Base-by-base conservation (phyloP, 2,329 filamentous ascomycete species). In the Alternaria angustiovoidea region DNA sequence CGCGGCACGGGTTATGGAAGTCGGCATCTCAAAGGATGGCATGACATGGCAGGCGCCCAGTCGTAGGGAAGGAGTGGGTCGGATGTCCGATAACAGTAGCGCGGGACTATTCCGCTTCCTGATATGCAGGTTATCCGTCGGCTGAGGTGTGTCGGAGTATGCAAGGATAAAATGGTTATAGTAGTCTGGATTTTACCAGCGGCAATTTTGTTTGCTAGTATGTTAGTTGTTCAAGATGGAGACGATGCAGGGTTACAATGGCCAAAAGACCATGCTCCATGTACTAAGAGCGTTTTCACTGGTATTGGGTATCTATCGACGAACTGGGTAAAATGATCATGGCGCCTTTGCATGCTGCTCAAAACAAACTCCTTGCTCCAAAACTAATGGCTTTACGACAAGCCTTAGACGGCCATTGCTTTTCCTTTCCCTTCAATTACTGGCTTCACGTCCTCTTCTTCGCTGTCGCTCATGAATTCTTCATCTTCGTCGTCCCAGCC, bases 401-500 rank as follows among this genome's bases (percentile, higher is more conserved):
- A 14, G 52, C 5, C 26, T 67, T 30, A 67, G 16, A 51, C 57
- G 36, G 71, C 78, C 70, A 79, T 84, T 64, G 65, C 81, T 71
- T 80, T 83, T 46, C 75, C 80, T 66, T 81, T 84, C 20, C 76
- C 80, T 59, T 80, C 72, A 18, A 72, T 68, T 26, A 63, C 61
- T 8, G 63, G 59, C 48, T 75, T 72, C 4, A 51, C 61, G 30
- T 77, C 75, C 9, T 81, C 81, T 14, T 83, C 82, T 26, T 82
- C 81, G 28, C 80, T 81, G 20, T 82, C 80, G 55, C 80, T 82
- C 68, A 82, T 79, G 52, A 77, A 77, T 54, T 79, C 75, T 16
- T 75, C 74, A 39, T 93, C 90, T 54, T 92, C 89, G 34, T 94
- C 90, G 63, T 93, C 91, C 79, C 93, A 94, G 0, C 91, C 91